Conservation (phyloP, 306 rosid genomes). For the Gleditsia sinensis region DNA sequence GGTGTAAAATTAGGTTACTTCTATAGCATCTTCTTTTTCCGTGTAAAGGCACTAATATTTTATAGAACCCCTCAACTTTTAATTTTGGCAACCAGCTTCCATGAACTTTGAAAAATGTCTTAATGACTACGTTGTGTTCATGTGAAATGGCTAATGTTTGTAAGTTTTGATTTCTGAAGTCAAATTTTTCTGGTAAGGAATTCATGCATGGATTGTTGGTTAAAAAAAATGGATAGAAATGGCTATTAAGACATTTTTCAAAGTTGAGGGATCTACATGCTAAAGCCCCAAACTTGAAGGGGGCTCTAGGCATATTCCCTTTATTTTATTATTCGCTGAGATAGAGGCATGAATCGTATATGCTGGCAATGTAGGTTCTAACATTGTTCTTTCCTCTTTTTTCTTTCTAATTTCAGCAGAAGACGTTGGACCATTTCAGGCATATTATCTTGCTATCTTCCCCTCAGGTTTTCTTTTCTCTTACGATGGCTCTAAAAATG, state of each 20-base stretch:
- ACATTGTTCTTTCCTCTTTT: slow-evolving; percentile 21
- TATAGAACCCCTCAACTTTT: slow-evolving; percentile 24
- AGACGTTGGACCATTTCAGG: slow-evolving; percentile 80
- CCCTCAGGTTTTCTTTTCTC: slow-evolving; percentile 73
- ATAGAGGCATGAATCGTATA: not conserved
- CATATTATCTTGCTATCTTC: slow-evolving; percentile 84
- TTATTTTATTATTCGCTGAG: not conserved
- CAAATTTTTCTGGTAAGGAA: not conserved
- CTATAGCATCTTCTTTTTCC: not conserved
- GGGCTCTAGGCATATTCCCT: not conserved
- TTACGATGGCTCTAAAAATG: not conserved
- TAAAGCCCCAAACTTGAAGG: slow-evolving; percentile 3
- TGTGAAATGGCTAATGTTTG: not conserved
- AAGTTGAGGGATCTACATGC: not conserved
- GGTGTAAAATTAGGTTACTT: not conserved
- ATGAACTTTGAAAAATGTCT: not conserved
- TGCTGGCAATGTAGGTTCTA: slow-evolving; percentile 15
- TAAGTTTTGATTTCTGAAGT: not conserved
- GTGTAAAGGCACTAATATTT: not conserved
- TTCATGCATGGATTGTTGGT: not conserved
- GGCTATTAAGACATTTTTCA: not conserved
- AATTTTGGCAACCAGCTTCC: not conserved
- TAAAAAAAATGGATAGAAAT: not conserved
- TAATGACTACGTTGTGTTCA: not conserved
- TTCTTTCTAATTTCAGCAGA: slow-evolving; percentile 67